phyloP scores from a whole-genome alignment of 768 basidiomycete genomes.

The Mycena pura region DNA sequence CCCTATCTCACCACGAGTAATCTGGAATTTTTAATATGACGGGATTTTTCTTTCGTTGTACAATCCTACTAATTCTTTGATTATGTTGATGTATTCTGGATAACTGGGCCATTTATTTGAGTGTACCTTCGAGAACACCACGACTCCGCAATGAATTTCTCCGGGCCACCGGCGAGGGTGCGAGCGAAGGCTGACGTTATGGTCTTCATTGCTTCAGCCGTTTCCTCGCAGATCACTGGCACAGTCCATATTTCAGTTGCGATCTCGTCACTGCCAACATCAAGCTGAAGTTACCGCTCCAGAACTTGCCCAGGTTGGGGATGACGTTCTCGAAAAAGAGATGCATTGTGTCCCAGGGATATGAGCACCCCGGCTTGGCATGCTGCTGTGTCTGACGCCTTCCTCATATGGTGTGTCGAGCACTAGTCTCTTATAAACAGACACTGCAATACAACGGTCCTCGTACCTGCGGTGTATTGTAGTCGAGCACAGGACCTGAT shows the following conservation, averaged over 20 bases:
- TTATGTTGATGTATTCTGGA: not conserved
- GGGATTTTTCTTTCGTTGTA: not conserved
- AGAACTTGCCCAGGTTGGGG: conserved; percentile 43
- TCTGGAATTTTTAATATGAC: not conserved
- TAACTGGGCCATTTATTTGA: not conserved
- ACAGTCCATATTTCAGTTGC: conserved; percentile 46
- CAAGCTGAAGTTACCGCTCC: conserved; percentile 44
- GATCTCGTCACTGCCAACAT: conserved; percentile 32
- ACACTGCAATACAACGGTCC: too few relatives aligned
- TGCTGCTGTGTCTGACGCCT: too few relatives aligned
- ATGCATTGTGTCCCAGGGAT: conserved; percentile 57
- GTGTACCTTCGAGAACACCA: conserved; percentile 28
- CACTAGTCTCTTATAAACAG: too few relatives aligned
- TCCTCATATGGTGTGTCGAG: conserved; percentile 35
- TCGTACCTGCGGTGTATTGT: too few relatives aligned
- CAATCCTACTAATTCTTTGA: not conserved
- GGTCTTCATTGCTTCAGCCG: conserved; percentile 27
- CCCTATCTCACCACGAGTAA: not conserved
- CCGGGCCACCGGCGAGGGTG: conserved; percentile 32
- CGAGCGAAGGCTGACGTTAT: conserved; percentile 43
- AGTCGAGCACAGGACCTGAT: conserved; percentile 34
- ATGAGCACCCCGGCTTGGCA: too few relatives aligned
- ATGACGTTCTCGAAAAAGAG: conserved; percentile 50
- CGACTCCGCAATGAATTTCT: conserved; percentile 41
- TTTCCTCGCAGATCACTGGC: conserved; percentile 31